phyloP scores from a whole-genome alignment of 345 rosid species.

The Acer negundo region DNA sequence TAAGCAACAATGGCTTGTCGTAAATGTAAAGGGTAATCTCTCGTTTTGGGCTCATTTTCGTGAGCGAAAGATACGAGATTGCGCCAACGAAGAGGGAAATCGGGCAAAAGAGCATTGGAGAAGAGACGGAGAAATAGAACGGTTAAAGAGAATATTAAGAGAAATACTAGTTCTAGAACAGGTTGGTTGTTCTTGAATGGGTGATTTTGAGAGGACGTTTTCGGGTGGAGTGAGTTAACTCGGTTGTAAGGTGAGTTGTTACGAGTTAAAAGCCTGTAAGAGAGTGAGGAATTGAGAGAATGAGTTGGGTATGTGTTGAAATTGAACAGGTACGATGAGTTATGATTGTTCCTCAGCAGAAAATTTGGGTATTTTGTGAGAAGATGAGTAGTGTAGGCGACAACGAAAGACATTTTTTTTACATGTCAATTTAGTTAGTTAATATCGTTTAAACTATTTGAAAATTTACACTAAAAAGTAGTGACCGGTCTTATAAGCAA shows the following conservation, averaged over 20 bases:
- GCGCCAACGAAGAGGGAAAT: conserved; percentile 30
- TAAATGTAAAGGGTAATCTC: conserved; percentile 25
- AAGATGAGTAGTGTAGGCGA: background rate
- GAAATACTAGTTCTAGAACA: conserved; percentile 12
- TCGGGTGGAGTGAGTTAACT: conserved; percentile 17
- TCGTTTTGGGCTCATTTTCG: conserved; percentile 23
- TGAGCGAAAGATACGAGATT: conserved; percentile 22
- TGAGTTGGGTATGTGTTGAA: background rate
- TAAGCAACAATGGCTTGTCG: conserved; percentile 37
- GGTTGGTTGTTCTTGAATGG: background rate
- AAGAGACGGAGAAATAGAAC: conserved; percentile 25
- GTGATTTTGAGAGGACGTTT: conserved; percentile 1
- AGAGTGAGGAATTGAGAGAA: background rate
- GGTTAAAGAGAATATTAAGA: conserved; percentile 8
- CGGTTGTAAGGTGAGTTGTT: conserved; percentile 3
- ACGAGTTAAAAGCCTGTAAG: background rate
- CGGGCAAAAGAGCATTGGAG: conserved; percentile 17
- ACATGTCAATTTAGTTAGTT: background rate
- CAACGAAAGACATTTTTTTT: background rate
- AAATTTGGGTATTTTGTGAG: background rate
- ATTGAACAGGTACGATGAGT: background rate
- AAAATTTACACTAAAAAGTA: background rate
- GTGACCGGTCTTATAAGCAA: no score
- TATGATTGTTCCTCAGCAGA: background rate
- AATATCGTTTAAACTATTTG: background rate